phyloP scores from a whole-genome alignment of 495 filamentous ascomycete genomes.

The Xylaria telfairii region DNA sequence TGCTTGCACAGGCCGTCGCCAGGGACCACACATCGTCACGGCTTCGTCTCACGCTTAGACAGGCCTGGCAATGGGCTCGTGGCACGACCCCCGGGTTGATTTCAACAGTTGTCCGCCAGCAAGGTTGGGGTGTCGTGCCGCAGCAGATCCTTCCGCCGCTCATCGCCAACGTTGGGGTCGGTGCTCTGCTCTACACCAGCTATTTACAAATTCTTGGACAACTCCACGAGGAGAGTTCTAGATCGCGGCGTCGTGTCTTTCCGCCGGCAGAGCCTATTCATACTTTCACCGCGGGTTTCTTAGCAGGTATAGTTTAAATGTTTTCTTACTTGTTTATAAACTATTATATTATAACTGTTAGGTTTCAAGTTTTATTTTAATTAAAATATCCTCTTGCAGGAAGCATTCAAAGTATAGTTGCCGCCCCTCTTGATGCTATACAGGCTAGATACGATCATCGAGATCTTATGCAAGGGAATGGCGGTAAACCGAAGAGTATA shows the following conservation, averaged over 20 bases:
- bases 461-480: slow-evolving; percentile 68
- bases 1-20: slow-evolving; percentile 32
- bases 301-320: too few relatives aligned
- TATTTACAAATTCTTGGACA: slow-evolving; percentile 80
- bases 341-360: too few relatives aligned
- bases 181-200: slow-evolving; percentile 84
- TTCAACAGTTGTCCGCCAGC: slow-evolving; percentile 74
- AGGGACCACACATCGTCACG: slow-evolving; percentile 32
- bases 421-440: slow-evolving; percentile 87
- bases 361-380: too few relatives aligned
- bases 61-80: slow-evolving; percentile 65
- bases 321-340: too few relatives aligned
- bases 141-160: slow-evolving; percentile 87
- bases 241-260: slow-evolving; percentile 71
- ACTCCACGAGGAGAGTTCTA: slow-evolving; percentile 75
- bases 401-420: slow-evolving; percentile 76
- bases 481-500: slow-evolving; percentile 70
- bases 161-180: slow-evolving; percentile 83
- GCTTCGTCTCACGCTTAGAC: slow-evolving; percentile 36
- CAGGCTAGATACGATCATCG: slow-evolving; percentile 77
- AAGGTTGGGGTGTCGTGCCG: slow-evolving; percentile 88
- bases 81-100: slow-evolving; percentile 81
- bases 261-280: slow-evolving; percentile 69
- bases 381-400: too few relatives aligned
- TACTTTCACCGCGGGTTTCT: slow-evolving; percentile 78